Conservation (phyloP, 176 grass and related monocot species). For the Luzula sylvatica region DNA sequence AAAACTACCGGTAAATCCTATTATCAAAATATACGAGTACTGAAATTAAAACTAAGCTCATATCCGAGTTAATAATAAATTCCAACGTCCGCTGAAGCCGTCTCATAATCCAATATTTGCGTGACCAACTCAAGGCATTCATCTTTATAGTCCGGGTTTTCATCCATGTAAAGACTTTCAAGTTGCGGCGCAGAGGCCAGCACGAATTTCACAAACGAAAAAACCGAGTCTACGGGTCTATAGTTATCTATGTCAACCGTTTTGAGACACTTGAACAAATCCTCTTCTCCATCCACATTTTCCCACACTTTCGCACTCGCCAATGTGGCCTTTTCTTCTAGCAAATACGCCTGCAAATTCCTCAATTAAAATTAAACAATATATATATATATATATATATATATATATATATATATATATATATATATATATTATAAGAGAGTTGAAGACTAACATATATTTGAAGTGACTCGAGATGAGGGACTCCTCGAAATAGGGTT, state of each 20-base stretch:
- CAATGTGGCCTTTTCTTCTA: not conserved
- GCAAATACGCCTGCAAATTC: not conserved
- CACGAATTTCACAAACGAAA: slow-evolving; percentile 2
- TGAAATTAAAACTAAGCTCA: not conserved
- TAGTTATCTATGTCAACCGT: not conserved
- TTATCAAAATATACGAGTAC: too few species aligned
- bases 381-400: not conserved
- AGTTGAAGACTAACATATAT: not conserved
- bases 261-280: not conserved
- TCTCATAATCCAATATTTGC: too few species aligned
- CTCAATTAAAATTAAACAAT: not conserved
- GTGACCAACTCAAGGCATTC: too few species aligned
- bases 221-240: not conserved
- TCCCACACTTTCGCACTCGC: not conserved
- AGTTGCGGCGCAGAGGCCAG: not conserved
- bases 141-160: not conserved
- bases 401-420: not conserved
- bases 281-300: not conserved
- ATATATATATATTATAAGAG: too few species aligned
- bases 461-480: not conserved
- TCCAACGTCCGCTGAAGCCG: not conserved
- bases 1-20: too few species aligned
- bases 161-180: not conserved
- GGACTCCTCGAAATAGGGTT: not conserved
- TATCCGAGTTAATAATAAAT: too few species aligned